Percentiles rank a stretch among this genome's conserved stretches.
Conservation (phyloP, 2,329 filamentous ascomycete genomes). For the Immersiporthe knoxdaviesiana region DNA sequence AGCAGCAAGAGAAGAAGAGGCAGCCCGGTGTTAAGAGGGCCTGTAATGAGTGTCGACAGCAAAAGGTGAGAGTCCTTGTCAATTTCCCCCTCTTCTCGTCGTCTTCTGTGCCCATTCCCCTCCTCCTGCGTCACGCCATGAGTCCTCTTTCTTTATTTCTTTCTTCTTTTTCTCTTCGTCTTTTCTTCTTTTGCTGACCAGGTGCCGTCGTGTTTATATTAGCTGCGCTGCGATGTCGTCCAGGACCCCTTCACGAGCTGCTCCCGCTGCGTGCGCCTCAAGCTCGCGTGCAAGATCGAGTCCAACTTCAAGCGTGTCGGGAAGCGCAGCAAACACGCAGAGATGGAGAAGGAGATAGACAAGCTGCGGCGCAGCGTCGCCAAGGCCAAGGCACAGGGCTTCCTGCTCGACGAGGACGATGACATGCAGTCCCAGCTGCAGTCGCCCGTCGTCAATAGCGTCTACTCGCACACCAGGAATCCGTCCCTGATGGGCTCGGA, state of each 20-base stretch:
- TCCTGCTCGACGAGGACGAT: constrained; percentile 58
- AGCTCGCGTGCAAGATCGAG: constrained; percentile 83
- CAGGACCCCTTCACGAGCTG: constrained; percentile 80
- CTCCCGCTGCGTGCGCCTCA: constrained; percentile 76
- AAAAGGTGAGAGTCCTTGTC: constrained; percentile 71
- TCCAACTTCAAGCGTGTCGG: constrained; percentile 83
- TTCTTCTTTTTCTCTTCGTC: too few relatives aligned
- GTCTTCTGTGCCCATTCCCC: background rate
- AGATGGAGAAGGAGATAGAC: constrained; percentile 85
- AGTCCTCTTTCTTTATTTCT: too few relatives aligned
- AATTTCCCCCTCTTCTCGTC: background rate
- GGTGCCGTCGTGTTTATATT: constrained; percentile 23
- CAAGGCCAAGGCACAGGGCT: constrained; percentile 63
- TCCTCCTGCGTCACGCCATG: background rate
- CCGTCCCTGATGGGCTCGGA: constrained; percentile 69
- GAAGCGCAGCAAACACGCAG: constrained; percentile 80
- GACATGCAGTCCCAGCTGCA: constrained; percentile 58
- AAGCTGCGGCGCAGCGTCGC: constrained; percentile 64
- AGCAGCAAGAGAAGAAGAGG: constrained; percentile 62
- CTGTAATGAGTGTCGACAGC: constrained; percentile 83
- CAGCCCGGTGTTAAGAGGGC: constrained; percentile 76
- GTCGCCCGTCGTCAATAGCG: constrained; percentile 61
- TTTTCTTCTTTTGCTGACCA: constrained; percentile 26
- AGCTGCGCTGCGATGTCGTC: constrained; percentile 83
- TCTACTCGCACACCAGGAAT: constrained; percentile 63